A percentile compares a stretch with the other conserved stretches of the same genome.
Conservation (phyloP, 208 protist genomes). For the Leishmania aethiopica region DNA sequence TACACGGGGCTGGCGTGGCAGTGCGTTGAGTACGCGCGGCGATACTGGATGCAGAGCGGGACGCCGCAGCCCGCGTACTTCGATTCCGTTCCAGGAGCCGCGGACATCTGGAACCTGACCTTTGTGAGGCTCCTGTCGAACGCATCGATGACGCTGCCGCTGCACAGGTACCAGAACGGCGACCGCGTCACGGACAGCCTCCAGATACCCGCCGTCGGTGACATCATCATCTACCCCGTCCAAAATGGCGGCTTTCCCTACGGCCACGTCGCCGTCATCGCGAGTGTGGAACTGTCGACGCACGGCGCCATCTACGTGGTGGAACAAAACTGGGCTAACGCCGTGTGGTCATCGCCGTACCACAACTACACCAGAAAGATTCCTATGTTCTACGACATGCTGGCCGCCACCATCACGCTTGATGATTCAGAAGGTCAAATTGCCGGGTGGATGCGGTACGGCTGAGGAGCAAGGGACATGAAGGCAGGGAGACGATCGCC, state of each 20-base stretch:
- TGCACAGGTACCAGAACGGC: slow-evolving; percentile 56
- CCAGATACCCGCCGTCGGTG: slow-evolving; percentile 36
- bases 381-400: slow-evolving; percentile 10
- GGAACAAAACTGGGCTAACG: slow-evolving; percentile 87
- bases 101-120: slow-evolving; percentile 74
- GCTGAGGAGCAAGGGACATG: background rate
- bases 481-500: background rate
- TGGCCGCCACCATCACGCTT: slow-evolving; percentile 8
- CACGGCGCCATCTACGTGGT: slow-evolving; percentile 46
- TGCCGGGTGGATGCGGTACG: slow-evolving; percentile 51
- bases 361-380: slow-evolving; percentile 64
- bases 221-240: slow-evolving; percentile 71
- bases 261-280: slow-evolving; percentile 83
- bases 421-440: slow-evolving; percentile 24
- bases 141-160: slow-evolving; percentile 27
- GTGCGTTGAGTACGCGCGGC: slow-evolving; percentile 87
- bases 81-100: slow-evolving; percentile 49
- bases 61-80: slow-evolving; percentile 57
- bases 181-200: slow-evolving; percentile 12
- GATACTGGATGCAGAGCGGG: slow-evolving; percentile 82
- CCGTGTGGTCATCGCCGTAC: slow-evolving; percentile 47
- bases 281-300: slow-evolving; percentile 32
- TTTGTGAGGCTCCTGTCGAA: slow-evolving; percentile 37
- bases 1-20: slow-evolving; percentile 76
- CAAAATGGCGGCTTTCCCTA: slow-evolving; percentile 44